phyloP scores from a whole-genome alignment of 306 rosid genomes.

The Vicia villosa region DNA sequence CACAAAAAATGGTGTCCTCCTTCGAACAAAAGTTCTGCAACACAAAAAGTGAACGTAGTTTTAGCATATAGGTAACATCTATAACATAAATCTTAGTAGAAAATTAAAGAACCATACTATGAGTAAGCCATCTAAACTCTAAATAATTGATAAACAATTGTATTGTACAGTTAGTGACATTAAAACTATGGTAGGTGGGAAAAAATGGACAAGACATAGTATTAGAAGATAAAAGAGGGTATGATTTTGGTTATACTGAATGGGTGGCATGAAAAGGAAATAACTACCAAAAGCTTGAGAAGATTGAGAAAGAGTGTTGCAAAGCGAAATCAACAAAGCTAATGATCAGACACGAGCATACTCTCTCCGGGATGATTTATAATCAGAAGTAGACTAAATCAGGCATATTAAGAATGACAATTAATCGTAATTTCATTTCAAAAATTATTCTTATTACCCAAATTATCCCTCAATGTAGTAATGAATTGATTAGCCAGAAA shows the following conservation, averaged over 20 bases:
- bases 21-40: constrained; percentile 75
- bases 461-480: background rate
- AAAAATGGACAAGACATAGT: background rate
- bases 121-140: background rate
- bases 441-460: background rate
- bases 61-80: background rate
- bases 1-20: constrained; percentile 71
- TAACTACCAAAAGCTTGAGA: constrained; percentile 7
- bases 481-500: background rate
- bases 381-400: background rate
- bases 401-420: background rate
- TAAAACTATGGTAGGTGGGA: constrained; percentile 4
- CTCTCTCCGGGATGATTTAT: background rate
- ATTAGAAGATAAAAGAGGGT: background rate
- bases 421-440: background rate
- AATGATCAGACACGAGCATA: constrained; percentile 1
- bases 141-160: background rate
- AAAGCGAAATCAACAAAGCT: background rate
- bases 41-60: constrained; percentile 14
- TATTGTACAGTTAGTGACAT: background rate
- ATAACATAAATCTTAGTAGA: constrained; percentile 1
- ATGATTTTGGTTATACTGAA: background rate
- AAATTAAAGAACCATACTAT: constrained; percentile 1
- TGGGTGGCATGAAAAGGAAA: background rate
- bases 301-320: constrained; percentile 3